Evolutionary conservation across 148 eudicot genomes (phyloP).

Genomic region (Cornus controversa): DNA sequence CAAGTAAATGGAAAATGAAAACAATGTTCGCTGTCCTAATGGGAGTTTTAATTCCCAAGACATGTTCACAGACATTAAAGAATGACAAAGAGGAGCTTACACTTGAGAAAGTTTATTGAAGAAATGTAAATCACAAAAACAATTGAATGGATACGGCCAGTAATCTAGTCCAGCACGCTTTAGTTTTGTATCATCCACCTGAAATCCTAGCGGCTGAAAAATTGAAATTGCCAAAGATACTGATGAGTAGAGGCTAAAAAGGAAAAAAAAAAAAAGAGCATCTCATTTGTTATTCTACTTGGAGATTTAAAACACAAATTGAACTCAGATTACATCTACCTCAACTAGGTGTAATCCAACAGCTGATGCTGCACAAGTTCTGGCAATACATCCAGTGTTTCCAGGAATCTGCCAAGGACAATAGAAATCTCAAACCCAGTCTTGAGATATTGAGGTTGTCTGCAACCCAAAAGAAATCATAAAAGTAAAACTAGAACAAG

Average conservation of each 20-base stretch:
- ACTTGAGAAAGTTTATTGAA: neutral
- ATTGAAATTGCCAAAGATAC: slow-evolving; percentile 14
- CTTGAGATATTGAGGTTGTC: slow-evolving; percentile 14
- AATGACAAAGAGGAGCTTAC: neutral
- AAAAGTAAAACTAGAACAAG: neutral
- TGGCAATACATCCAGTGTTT: slow-evolving; percentile 87
- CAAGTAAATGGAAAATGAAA: neutral
- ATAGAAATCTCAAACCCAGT: slow-evolving; percentile 28
- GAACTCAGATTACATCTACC: slow-evolving; percentile 32
- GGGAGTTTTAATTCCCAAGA: neutral
- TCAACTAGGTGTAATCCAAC: slow-evolving; percentile 90
- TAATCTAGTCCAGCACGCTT: slow-evolving; percentile 99
- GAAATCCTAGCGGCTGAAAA: slow-evolving; percentile 86
- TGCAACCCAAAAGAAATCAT: slow-evolving; percentile 20
- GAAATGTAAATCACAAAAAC: neutral
- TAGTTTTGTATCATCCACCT: slow-evolving; percentile 74
- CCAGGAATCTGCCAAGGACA: slow-evolving; percentile 88
- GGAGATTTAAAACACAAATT: neutral
- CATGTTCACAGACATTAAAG: neutral
- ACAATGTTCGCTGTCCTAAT: neutral
- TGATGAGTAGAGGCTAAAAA: neutral
- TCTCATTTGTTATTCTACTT: neutral
- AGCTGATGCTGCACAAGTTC: slow-evolving; percentile 97
- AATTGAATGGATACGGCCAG: slow-evolving; percentile 87
- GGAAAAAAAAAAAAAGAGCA: neutral